Conservation (phyloP, 495 filamentous ascomycete species). For the Amphirosellinia nigrospora region DNA sequence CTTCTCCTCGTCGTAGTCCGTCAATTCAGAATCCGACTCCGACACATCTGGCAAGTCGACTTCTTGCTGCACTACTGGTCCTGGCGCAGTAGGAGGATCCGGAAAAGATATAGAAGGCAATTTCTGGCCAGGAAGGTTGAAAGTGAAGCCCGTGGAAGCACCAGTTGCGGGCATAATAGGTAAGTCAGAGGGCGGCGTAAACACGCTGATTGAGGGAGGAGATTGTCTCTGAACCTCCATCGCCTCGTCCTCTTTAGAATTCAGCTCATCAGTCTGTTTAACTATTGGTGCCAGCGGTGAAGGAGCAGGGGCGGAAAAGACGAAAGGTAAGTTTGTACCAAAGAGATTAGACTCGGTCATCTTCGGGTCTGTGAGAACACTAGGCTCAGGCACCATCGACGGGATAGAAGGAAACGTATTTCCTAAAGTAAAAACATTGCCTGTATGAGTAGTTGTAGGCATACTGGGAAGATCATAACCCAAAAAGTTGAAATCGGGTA, state of each 20-base stretch:
- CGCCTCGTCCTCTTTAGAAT: background rate
- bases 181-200: background rate
- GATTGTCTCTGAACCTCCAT: background rate
- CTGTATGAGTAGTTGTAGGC: background rate
- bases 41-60: accelerated
- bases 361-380: background rate
- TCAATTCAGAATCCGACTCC: background rate
- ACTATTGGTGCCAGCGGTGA: background rate
- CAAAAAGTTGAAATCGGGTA: no score
- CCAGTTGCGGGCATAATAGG: background rate
- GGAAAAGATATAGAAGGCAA: background rate
- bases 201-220: background rate
- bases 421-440: background rate
- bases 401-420: no score
- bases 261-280: background rate
- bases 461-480: background rate
- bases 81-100: background rate
- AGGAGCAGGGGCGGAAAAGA: background rate
- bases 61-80: background rate
- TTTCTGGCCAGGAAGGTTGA: background rate
- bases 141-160: background rate
- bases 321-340: background rate
- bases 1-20: background rate
- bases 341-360: no score
- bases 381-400: background rate